phyloP scores from a whole-genome alignment of 495 filamentous ascomycete species.

The Lineolata rhizophorae region DNA sequence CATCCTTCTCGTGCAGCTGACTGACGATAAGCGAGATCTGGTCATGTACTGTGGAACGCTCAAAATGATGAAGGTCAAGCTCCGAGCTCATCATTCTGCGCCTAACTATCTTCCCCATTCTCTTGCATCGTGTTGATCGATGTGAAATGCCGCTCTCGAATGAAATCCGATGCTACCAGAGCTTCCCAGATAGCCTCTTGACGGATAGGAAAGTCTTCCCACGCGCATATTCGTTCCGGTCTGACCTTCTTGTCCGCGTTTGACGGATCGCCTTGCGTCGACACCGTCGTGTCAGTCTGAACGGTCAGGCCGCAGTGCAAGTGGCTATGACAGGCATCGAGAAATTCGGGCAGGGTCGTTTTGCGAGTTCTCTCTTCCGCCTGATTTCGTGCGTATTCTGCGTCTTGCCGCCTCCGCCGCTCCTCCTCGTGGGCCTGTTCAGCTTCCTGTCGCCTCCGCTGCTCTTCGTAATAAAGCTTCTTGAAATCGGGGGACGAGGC shows the following conservation, averaged over 20 bases:
- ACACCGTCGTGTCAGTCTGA: slow-evolving; percentile 5
- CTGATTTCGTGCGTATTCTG: slow-evolving; percentile 1
- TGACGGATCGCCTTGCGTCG: slow-evolving; percentile 6
- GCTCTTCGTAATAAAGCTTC: too few relatives aligned
- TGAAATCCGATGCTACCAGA: slow-evolving; percentile 6
- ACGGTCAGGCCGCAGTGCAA: slow-evolving; percentile 8
- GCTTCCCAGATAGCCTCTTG: slow-evolving; percentile 8
- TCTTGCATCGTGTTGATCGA: slow-evolving; percentile 5
- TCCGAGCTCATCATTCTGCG: slow-evolving; percentile 4
- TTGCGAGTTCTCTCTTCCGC: slow-evolving; percentile 8
- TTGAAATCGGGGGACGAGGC: too few relatives aligned
- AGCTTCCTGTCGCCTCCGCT: slow-evolving; percentile 3
- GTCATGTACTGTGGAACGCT: slow-evolving; percentile 5
- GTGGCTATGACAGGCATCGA: slow-evolving; percentile 8
- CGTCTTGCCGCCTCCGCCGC: slow-evolving; percentile 4
- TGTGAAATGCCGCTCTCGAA: slow-evolving; percentile 7
- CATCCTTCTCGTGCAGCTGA: slow-evolving; percentile 2
- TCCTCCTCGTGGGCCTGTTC: slow-evolving; percentile 6
- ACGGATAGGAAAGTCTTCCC: slow-evolving; percentile 6
- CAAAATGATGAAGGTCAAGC: slow-evolving; percentile 4
- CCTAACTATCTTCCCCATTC: slow-evolving; percentile 2
- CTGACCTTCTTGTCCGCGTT: slow-evolving; percentile 10
- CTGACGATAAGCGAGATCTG: slow-evolving; percentile 4
- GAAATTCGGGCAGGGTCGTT: slow-evolving; percentile 8
- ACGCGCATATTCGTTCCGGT: slow-evolving; percentile 4